Evolutionary conservation across 441 rosid species (phyloP).

Genomic region (Iberis amara): DNA sequence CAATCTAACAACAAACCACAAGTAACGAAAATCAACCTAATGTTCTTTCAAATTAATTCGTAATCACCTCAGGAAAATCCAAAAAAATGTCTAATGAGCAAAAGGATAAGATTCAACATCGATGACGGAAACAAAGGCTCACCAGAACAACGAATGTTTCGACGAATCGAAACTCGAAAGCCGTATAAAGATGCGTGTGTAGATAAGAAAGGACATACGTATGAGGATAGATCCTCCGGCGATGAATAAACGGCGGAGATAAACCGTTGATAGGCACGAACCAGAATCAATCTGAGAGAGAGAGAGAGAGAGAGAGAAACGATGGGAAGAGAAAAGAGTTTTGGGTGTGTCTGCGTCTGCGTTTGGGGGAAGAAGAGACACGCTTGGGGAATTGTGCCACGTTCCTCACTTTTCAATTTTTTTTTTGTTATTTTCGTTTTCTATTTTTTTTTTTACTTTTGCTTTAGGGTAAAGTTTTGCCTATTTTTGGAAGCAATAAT

Average conservation of each 20-base stretch:
- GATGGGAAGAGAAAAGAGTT: constrained; percentile 24
- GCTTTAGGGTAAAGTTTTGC: constrained; percentile 28
- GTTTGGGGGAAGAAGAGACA: constrained; percentile 24
- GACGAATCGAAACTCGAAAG: constrained; percentile 9
- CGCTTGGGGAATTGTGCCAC: constrained; percentile 64
- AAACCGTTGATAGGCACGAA: constrained; percentile 21
- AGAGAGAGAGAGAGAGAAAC: constrained; percentile 14
- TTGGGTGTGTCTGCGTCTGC: constrained; percentile 28
- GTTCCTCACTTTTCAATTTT: constrained; percentile 22
- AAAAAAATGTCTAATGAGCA: neutral
- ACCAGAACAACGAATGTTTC: constrained; percentile 10
- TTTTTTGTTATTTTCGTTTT: neutral
- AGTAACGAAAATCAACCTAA: neutral
- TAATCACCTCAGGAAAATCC: neutral
- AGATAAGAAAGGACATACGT: neutral
- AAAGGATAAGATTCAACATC: constrained; percentile 11
- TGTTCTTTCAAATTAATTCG: neutral
- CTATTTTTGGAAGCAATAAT: neutral
- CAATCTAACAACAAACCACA: neutral
- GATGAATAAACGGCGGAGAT: constrained; percentile 21
- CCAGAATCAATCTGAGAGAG: constrained; percentile 24
- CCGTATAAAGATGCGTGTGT: neutral
- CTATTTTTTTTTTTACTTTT: constrained; percentile 7
- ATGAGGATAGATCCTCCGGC: constrained; percentile 10
- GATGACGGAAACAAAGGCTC: constrained; percentile 16